These are phyloP conservation scores for Verticillium isaacii DNA, from an alignment of 2,329 filamentous ascomycete genomes.

Conservation along the genomic window DNA sequence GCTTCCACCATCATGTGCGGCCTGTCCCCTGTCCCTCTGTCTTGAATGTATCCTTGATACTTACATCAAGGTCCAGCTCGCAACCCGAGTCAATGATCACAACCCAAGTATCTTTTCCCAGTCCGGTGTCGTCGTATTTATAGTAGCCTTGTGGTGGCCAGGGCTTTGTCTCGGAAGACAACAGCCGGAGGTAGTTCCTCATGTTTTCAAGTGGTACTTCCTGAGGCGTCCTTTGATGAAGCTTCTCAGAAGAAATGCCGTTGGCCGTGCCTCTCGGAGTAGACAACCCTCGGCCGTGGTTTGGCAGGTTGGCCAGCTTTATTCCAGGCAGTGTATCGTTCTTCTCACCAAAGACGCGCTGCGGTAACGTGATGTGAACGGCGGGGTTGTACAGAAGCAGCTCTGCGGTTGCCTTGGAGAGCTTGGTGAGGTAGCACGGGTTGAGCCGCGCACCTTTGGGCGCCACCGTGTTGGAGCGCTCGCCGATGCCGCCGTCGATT, in stretches of 20 bases:
- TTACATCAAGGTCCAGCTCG: neutral
- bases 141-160: neutral
- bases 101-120: neutral
- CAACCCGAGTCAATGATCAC: neutral
- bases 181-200: neutral
- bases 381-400: neutral
- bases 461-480: neutral
- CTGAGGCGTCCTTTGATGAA: too few relatives aligned
- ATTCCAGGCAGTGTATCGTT: neutral
- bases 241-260: too few relatives aligned
- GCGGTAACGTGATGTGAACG: neutral
- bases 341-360: neutral
- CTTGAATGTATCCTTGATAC: neutral
- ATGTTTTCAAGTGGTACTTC: too few relatives aligned
- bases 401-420: neutral
- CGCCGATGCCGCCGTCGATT: neutral
- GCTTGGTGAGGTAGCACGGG: neutral
- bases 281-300: neutral
- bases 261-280: too few relatives aligned
- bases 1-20: too few relatives aligned
- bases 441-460: neutral
- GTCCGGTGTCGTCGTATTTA: neutral
- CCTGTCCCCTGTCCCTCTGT: too few relatives aligned
- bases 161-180: neutral
- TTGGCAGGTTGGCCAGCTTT: neutral